These are phyloP conservation scores for Fusarium redolens DNA, from an alignment of 2,329 filamentous ascomycete genomes.

Conservation along the genomic window DNA sequence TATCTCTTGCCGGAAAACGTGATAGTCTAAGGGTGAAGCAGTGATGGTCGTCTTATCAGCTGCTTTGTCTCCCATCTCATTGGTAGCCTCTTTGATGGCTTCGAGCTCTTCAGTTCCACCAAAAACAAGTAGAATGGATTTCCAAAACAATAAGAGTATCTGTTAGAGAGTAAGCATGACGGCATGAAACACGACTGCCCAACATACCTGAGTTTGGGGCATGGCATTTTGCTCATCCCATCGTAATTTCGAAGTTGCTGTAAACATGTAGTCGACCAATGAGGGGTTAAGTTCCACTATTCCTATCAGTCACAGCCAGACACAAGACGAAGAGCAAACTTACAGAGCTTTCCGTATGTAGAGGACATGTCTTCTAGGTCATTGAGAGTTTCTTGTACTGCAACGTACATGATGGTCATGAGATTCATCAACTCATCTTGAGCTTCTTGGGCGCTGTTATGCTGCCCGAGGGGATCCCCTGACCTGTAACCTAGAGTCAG, in stretches of 20 bases:
- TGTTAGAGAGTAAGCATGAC: constrained; percentile 49
- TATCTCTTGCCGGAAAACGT: constrained; percentile 95
- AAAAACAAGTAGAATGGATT: constrained; percentile 86
- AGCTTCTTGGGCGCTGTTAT: constrained; percentile 60
- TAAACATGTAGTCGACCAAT: constrained; percentile 78
- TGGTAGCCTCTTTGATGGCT: constrained; percentile 77
- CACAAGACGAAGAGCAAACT: constrained; percentile 44
- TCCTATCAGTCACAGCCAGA: constrained; percentile 27
- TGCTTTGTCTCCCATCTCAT: constrained; percentile 67
- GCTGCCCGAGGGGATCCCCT: constrained; percentile 56
- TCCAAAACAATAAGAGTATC: constrained; percentile 90
- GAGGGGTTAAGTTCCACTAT: constrained; percentile 71
- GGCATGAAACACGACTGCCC: not conserved
- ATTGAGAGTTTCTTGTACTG: constrained; percentile 67
- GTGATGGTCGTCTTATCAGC: constrained; percentile 84
- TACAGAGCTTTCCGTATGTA: constrained; percentile 63
- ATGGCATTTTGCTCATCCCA: constrained; percentile 76
- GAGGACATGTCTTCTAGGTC: constrained; percentile 61
- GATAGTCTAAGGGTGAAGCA: constrained; percentile 94
- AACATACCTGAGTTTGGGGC: constrained; percentile 71
- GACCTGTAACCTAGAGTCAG: constrained; percentile 55
- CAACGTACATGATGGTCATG: constrained; percentile 72
- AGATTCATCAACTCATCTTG: constrained; percentile 72
- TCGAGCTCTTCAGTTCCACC: constrained; percentile 81
- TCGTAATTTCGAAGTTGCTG: constrained; percentile 73